A percentile compares a stretch with the other conserved stretches of the same genome.
Conservation (phyloP, 2,329 filamentous ascomycete species). For the Exserohilum rostratum region DNA sequence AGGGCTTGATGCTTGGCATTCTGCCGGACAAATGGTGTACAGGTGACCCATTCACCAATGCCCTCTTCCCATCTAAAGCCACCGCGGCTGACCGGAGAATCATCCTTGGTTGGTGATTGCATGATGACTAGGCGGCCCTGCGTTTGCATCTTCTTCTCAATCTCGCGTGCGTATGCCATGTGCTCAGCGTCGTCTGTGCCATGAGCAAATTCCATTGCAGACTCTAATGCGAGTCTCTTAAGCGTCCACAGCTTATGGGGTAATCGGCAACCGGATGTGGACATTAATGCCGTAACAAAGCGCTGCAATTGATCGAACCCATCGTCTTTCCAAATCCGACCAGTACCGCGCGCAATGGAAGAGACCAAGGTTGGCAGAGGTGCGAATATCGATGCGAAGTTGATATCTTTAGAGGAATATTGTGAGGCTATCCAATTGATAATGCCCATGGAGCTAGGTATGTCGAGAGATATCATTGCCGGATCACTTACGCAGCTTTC, state of each 20-base stretch:
- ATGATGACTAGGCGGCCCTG: constrained; percentile 35
- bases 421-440: constrained; percentile 32
- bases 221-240: constrained; percentile 46
- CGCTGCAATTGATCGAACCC: constrained; percentile 44
- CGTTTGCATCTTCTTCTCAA: constrained; percentile 42
- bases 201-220: constrained; percentile 46
- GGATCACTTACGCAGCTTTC: constrained; percentile 14
- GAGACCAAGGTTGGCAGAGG: constrained; percentile 40
- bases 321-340: constrained; percentile 42
- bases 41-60: constrained; percentile 54
- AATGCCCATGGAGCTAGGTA: constrained; percentile 15
- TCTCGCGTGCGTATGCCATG: constrained; percentile 34
- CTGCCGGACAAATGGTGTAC: constrained; percentile 46
- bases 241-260: constrained; percentile 45
- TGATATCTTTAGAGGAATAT: constrained; percentile 30
- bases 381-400: constrained; percentile 28
- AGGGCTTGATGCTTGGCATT: constrained; percentile 17
- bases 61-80: constrained; percentile 54
- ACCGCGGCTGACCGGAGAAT: constrained; percentile 31
- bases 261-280: constrained; percentile 25
- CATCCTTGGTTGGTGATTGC: constrained; percentile 37
- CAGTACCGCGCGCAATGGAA: constrained; percentile 42
- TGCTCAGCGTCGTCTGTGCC: constrained; percentile 34
- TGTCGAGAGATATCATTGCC: constrained; percentile 12
- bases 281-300: constrained; percentile 38